A percentile compares a stretch with the other conserved stretches of the same genome.
phyloP scores from a whole-genome alignment of 345 rosid species.

The Nephelium lappaceum region DNA sequence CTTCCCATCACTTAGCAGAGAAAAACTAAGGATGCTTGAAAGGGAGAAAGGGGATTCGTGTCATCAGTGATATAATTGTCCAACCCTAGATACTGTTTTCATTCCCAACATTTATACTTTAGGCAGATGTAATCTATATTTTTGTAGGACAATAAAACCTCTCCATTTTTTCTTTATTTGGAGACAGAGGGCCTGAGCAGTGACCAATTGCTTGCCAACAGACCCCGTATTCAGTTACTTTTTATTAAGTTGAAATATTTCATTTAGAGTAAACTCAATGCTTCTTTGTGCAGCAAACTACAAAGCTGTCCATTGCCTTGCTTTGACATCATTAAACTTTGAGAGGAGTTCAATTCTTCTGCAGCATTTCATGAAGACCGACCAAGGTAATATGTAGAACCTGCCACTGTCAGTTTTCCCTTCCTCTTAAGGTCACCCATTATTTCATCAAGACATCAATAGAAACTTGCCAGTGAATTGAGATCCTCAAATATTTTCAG shows the following conservation, averaged over 20 bases:
- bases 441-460: not conserved
- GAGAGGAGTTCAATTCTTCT: constrained; percentile 80
- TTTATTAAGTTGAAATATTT: not conserved
- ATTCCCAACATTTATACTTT: not conserved
- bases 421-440: constrained; percentile 3
- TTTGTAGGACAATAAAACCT: not conserved
- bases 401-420: not conserved
- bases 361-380: constrained; percentile 61
- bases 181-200: not conserved
- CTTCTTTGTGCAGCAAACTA: constrained; percentile 64
- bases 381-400: constrained; percentile 56
- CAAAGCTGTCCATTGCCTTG: constrained; percentile 90
- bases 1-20: not conserved
- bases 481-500: not conserved
- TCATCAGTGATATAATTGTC: not conserved
- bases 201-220: not conserved
- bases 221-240: not conserved
- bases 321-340: constrained; percentile 69
- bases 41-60: too few relatives aligned
- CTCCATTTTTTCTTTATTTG: not conserved
- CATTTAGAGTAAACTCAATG: not conserved
- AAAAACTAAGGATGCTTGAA: too few relatives aligned
- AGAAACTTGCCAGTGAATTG: not conserved
- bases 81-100: not conserved
- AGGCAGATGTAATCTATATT: not conserved